Evolutionary conservation across 2,329 filamentous ascomycete genomes (phyloP).

Genomic region (Dothideomycetes sp.): DNA sequence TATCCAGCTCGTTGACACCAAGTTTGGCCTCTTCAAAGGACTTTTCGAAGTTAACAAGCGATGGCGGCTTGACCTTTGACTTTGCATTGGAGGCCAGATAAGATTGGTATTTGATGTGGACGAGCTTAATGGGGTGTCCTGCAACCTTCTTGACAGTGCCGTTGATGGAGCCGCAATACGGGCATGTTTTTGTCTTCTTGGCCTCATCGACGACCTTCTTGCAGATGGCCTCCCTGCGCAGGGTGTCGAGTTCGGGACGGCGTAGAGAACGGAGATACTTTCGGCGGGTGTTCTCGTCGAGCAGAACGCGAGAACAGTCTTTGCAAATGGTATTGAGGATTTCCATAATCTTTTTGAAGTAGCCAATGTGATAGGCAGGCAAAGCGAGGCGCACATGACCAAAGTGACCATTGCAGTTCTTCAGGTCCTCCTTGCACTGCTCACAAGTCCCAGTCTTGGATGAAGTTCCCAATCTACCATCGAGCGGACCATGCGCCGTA

Average conservation of each 20-base stretch:
- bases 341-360: constrained; percentile 84
- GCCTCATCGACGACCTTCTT: constrained; percentile 87
- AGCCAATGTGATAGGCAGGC: constrained; percentile 92
- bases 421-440: constrained; percentile 73
- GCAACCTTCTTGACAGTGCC: constrained; percentile 87
- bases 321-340: constrained; percentile 96
- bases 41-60: constrained; percentile 75
- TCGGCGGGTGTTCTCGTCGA: constrained; percentile 71
- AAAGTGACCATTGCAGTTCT: constrained; percentile 89
- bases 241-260: constrained; percentile 73
- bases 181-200: constrained; percentile 74
- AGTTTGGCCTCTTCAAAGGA: constrained; percentile 75
- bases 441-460: constrained; percentile 70
- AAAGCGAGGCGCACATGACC: constrained; percentile 85
- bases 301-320: constrained; percentile 72
- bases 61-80: constrained; percentile 72
- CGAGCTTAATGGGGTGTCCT: constrained; percentile 73
- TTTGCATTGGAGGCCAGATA: constrained; percentile 83
- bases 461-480: constrained; percentile 79
- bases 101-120: constrained; percentile 82
- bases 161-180: constrained; percentile 72
- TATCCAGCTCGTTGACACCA: constrained; percentile 73
- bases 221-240: constrained; percentile 71
- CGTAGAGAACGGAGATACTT: constrained; percentile 71
- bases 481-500: constrained; percentile 75